Conservation (phyloP, 1,139 yeast species). For the Kazachstania sp. region DNA sequence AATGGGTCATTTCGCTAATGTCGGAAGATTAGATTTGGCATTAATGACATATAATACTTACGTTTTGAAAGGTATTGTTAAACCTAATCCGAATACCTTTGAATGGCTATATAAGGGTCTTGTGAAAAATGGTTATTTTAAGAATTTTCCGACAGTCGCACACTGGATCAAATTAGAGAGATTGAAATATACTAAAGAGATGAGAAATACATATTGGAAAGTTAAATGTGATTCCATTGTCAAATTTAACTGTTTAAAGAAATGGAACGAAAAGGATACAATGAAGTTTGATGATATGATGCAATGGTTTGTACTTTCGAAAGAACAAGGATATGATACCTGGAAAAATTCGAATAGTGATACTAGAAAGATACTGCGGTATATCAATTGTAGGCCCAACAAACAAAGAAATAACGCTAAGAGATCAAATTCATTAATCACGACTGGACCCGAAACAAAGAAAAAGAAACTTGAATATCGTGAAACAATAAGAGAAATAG, state of each 20-base stretch:
- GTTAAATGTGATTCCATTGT: constrained; percentile 15
- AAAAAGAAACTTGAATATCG: constrained; percentile 16
- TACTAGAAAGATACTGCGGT: constrained; percentile 13
- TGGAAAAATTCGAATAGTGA: constrained; percentile 16
- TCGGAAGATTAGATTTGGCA: constrained; percentile 32
- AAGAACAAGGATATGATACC: constrained; percentile 2
- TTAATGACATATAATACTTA: constrained; percentile 30
- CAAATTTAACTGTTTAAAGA: constrained; percentile 7
- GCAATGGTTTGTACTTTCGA: no score
- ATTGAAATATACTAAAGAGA: constrained; percentile 5
- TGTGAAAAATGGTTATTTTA: constrained; percentile 29
- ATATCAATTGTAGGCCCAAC: constrained; percentile 22
- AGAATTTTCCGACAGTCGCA: constrained; percentile 20
- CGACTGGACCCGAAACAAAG: neutral
- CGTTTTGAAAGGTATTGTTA: constrained; percentile 15
- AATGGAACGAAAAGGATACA: constrained; percentile 5
- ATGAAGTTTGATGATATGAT: constrained; percentile 6
- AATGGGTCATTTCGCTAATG: constrained; percentile 24
- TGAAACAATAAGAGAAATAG: constrained; percentile 17
- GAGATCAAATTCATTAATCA: neutral
- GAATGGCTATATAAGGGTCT: constrained; percentile 31
- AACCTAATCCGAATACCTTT: constrained; percentile 28
- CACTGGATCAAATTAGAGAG: constrained; percentile 11
- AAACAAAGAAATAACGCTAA: neutral
- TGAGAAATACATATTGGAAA: constrained; percentile 22